phyloP scores from a whole-genome alignment of 202 grass and related monocot species.

The Cymbopogon flexuosus region DNA sequence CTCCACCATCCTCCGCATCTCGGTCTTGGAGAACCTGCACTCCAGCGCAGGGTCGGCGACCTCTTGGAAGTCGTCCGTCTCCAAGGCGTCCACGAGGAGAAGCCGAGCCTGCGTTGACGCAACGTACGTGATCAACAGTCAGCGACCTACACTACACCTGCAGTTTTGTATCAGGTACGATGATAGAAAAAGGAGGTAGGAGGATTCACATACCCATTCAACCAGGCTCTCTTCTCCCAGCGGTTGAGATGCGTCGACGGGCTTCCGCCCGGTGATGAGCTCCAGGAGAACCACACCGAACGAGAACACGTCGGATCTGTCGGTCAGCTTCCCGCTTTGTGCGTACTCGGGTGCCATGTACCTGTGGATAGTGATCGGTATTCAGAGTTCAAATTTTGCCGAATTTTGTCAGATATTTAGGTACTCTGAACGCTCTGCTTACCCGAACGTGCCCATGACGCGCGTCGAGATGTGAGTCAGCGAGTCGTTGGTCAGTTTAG shows the following conservation, averaged over 20 bases:
- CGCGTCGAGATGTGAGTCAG: constrained; percentile 73
- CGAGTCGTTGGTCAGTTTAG: constrained; percentile 63
- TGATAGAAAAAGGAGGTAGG: too few species aligned
- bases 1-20: constrained; percentile 73
- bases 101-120: constrained; percentile 46
- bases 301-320: constrained; percentile 84
- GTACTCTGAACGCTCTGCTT: neutral
- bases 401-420: neutral
- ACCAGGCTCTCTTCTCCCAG: constrained; percentile 72
- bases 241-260: constrained; percentile 59
- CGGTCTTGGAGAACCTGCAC: constrained; percentile 40
- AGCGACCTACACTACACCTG: too few species aligned
- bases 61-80: constrained; percentile 41
- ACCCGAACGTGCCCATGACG: constrained; percentile 89
- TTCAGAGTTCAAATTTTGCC: neutral
- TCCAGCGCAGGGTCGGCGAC: constrained; percentile 55
- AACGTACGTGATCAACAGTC: too few species aligned
- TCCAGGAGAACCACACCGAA: constrained; percentile 93
- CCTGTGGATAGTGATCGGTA: constrained; percentile 29
- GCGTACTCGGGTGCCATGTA: constrained; percentile 88
- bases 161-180: too few species aligned
- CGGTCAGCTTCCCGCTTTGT: constrained; percentile 69
- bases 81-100: constrained; percentile 54
- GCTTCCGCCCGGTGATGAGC: constrained; percentile 79
- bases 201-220: constrained; percentile 49